These are phyloP conservation scores for Coelastrella sp. DNA, from an alignment of 139 green algal genomes.

Conservation along the genomic window DNA sequence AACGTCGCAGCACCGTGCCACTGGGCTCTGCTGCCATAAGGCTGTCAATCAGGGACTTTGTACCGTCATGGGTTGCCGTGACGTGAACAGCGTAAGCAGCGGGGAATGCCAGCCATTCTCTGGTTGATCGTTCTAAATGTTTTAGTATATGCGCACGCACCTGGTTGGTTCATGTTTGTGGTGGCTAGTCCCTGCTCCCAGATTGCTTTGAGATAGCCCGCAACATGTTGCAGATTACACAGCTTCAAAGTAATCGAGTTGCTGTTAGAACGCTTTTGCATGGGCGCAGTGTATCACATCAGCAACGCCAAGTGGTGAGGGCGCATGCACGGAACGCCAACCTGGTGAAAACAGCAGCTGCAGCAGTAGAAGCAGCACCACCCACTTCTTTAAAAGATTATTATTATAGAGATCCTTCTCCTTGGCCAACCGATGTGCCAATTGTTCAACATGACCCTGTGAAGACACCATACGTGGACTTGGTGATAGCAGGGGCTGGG, in stretches of 20 bases:
- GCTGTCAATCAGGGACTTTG: neutral
- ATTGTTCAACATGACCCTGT: constrained; percentile 30
- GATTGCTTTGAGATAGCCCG: neutral
- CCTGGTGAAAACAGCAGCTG: neutral
- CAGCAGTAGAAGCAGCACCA: constrained; percentile 1
- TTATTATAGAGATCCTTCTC: constrained; percentile 38
- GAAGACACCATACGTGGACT: constrained; percentile 72
- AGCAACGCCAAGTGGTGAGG: neutral
- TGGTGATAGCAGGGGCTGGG: constrained; percentile 91
- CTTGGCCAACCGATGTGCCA: constrained; percentile 52
- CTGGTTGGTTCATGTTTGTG: neutral
- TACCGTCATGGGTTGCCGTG: neutral
- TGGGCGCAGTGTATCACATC: neutral
- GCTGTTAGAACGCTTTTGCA: neutral
- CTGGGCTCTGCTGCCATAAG: no score
- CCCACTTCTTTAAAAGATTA: neutral
- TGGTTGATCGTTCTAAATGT: no score
- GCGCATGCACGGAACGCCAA: neutral
- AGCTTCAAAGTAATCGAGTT: neutral
- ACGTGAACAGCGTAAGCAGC: neutral
- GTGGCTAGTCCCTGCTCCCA: neutral
- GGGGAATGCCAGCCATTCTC: no score
- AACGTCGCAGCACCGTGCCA: no score
- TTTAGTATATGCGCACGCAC: no score
- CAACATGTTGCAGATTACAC: neutral